Base-by-base conservation (phyloP, 2,329 filamentous ascomycete genomes). In the Ramularia collo-cygni region DNA sequence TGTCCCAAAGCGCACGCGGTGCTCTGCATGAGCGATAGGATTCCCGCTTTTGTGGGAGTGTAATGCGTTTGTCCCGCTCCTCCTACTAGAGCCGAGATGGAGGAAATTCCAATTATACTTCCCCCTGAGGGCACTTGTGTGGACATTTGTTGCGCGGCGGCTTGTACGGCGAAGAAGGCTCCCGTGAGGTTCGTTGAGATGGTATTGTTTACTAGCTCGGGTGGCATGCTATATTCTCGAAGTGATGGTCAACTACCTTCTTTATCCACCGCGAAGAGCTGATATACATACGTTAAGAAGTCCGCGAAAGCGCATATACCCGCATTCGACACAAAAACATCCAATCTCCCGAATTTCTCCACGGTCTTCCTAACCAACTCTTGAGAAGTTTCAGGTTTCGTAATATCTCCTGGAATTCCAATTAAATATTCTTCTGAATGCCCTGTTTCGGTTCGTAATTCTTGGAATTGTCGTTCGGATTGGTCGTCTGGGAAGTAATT, bases 301-400 rank as follows among this genome's bases (percentile, higher is more conserved):
- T 93, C 85, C 43, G 83, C 81, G 64, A 95, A 95, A 48, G 84
- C 76, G 70, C 87, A 95, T 43, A 95, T 76, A 5, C 88, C 88
- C 3, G 88, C 88, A 66, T 95, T 95, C 61, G 80, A 85, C 18
- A 95, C 83, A 63, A 90, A 90, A 5, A 94, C 70, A 63, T 74
- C 68, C 28, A 74, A 42, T 27, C 66, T 59, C 10, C 72, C 70
- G 59, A 78, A 83, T 42, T 66, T 64, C 42, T 73, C 61, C 1
- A 89, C 81, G 0, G 83, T 80, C 48, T 73, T 70, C 9, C 68
- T 65, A 4, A 95, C 80, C 16, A 95, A 73, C 18, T 73, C 66
- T 30, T 71, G 67, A 7, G 84, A 85, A 0, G 86, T 89, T 44
- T 79, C 75, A 0, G 83, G 80, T 48, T 84, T 73, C 1, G 82